Base-by-base conservation (phyloP, 352 stramenopile genomes). In the Saprolegnia diclina region DNA sequence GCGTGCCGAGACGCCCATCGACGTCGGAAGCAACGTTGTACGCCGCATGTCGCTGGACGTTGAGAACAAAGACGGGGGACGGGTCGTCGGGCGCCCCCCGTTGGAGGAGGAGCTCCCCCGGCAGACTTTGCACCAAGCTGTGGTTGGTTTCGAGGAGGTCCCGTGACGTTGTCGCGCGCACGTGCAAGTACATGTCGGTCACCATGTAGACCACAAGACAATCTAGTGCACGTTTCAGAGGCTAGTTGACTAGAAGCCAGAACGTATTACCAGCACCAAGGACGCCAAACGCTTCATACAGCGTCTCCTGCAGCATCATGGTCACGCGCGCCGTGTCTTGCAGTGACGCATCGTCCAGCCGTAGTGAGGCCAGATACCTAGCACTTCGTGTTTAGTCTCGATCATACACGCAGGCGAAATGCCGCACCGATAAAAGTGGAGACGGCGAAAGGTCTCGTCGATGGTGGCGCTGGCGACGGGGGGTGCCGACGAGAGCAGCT, bases 121-220 rank as follows among this genome's bases (percentile, higher is more conserved):
- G 7, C 9, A 65, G 13, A 21, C n/a, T 65, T 5, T 21, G 9
- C 9, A 22, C 35, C 18, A 52, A 55, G 45, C n/a, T 53, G 32
- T 65, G 57, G 45, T 40, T 40, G 11, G 32, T 59, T 42, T 59
- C 57, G 22, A 65, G n/a, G n/a, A 65, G 26, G 45, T 65, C n/a
- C 19, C 24, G 18, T 3, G 32, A 21, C 9, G 57, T 65, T 2
- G 57, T 5, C 5, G 32, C 57, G 7, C n/a, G n/a, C 9, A 65
- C 57, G 45, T 53, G 18, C 32, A 65, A 24, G 22, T 35, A 53
- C 40, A 40, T 65, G 11, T 48, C 57, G 10, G 7, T 9, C n/a
- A 52, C 32, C 21, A 29, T 65, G 45, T 65, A 65, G 18, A 65
- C 5, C n/a, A 65, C 35, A 22, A 65, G 5, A 18, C 35, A 65